Conservation (phyloP, 2,329 filamentous ascomycete species). For the Chaetomiaceae sp. region DNA sequence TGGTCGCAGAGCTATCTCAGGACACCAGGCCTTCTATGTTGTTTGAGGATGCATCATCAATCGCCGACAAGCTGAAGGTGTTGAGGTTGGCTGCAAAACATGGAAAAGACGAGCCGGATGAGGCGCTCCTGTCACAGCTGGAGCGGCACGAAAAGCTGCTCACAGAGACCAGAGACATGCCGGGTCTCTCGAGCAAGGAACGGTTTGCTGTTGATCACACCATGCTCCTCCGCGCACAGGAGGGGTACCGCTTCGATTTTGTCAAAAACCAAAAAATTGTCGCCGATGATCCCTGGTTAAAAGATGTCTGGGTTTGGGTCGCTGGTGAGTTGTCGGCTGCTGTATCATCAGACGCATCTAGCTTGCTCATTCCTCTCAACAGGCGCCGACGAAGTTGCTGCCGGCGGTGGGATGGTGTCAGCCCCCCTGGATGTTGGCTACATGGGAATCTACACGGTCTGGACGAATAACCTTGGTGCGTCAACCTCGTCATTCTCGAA, state of each 20-base stretch:
- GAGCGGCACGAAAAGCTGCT: constrained; percentile 56
- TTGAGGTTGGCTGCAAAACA: constrained; percentile 36
- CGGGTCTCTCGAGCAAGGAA: constrained; percentile 47
- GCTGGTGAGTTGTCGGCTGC: constrained; percentile 44
- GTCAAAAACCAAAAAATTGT: constrained; percentile 62
- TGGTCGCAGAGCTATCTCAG: constrained; percentile 38
- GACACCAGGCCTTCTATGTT: constrained; percentile 36
- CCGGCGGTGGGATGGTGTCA: constrained; percentile 65
- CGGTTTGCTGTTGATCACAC: constrained; percentile 52
- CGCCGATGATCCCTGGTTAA: constrained; percentile 68
- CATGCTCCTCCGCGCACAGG: constrained; percentile 57
- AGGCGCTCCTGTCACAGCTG: constrained; percentile 44
- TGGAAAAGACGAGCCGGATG: constrained; percentile 15
- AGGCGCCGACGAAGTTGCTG: constrained; percentile 61
- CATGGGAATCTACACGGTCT: constrained; percentile 68
- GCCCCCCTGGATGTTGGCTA: constrained; percentile 68
- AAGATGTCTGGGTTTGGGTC: constrained; percentile 74
- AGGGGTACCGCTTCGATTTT: constrained; percentile 62
- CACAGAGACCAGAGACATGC: constrained; percentile 40
- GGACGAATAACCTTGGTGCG: constrained; percentile 64
- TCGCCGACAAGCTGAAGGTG: constrained; percentile 47
- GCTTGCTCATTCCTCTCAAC: constrained; percentile 26
- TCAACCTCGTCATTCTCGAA: constrained; percentile 5
- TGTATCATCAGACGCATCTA: background rate
- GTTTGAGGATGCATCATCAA: constrained; percentile 39